Evolutionary conservation across 2,329 filamentous ascomycete species (phyloP).

Genomic region (Xylaria sp.): DNA sequence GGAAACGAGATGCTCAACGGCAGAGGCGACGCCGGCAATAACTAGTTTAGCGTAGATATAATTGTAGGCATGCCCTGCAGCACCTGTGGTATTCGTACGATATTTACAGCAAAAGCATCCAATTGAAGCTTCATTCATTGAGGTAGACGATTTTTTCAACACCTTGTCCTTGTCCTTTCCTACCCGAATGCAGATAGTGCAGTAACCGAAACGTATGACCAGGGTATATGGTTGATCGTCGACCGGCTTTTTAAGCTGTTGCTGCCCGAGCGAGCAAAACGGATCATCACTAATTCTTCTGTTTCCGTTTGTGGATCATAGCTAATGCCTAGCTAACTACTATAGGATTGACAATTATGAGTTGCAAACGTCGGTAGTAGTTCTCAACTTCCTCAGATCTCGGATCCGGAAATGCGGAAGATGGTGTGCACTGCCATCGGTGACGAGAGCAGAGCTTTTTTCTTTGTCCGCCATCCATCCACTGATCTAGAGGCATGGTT

Average conservation of each 20-base stretch:
- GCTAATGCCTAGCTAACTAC: conserved; percentile 35
- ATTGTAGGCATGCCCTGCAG: conserved; percentile 26
- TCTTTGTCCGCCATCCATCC: conserved; percentile 8
- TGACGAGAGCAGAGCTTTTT: conserved; percentile 17
- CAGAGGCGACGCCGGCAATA: conserved; percentile 38
- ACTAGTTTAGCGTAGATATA: conserved; percentile 20
- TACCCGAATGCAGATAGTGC: conserved; percentile 36
- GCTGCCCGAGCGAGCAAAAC: conserved; percentile 56
- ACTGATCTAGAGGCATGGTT: conserved; percentile 14
- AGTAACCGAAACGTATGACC: conserved; percentile 41
- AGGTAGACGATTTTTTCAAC: conserved; percentile 11
- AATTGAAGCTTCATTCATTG: conserved; percentile 25
- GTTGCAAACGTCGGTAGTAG: conserved; percentile 33
- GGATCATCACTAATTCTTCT: conserved; percentile 42
- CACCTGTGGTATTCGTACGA: conserved; percentile 33
- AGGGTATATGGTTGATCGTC: conserved; percentile 46
- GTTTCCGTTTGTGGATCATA: conserved; percentile 47
- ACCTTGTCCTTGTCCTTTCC: conserved; percentile 17
- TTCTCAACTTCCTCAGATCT: conserved; percentile 34
- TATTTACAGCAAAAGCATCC: conserved; percentile 28
- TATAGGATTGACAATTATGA: conserved; percentile 41
- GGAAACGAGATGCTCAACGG: conserved; percentile 35
- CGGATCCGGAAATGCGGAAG: conserved; percentile 31
- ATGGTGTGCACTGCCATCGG: conserved; percentile 28
- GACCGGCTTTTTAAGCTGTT: conserved; percentile 53